Conservation (phyloP, 192 early-diverging fungal genomes). For the Coemansia sp. region DNA sequence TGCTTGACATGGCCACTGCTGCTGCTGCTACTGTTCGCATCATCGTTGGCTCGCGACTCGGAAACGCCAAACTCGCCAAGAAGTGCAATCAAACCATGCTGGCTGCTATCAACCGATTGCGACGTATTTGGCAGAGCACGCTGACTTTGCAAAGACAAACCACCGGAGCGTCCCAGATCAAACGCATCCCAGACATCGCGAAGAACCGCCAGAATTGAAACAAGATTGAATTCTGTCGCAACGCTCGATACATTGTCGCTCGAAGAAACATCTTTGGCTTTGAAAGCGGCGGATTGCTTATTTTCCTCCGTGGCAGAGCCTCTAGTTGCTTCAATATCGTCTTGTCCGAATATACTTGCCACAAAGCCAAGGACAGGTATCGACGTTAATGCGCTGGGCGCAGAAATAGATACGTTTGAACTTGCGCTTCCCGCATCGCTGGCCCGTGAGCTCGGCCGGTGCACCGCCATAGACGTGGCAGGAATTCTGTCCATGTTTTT, state of each 20-base stretch:
- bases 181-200: conserved; percentile 46
- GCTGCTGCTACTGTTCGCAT: neutral
- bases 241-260: neutral
- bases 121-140: neutral
- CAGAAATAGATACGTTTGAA: neutral
- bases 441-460: conserved; percentile 32
- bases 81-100: neutral
- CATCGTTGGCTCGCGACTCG: neutral
- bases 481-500: conserved; percentile 25
- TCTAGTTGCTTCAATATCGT: neutral
- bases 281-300: neutral
- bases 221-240: conserved; percentile 18
- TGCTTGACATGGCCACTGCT: conserved; percentile 11
- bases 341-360: conserved; percentile 37
- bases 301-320: neutral
- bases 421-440: conserved; percentile 18
- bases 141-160: neutral
- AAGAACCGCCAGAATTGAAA: conserved; percentile 27
- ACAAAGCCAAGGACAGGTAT: conserved; percentile 36
- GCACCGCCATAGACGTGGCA: neutral
- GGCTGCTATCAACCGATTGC: neutral
- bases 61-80: conserved; percentile 32
- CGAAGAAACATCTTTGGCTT: neutral
- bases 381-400: conserved; percentile 10
- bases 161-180: conserved; percentile 4